phyloP scores from a whole-genome alignment of 768 basidiomycete genomes.

The Auriculariales sp. region DNA sequence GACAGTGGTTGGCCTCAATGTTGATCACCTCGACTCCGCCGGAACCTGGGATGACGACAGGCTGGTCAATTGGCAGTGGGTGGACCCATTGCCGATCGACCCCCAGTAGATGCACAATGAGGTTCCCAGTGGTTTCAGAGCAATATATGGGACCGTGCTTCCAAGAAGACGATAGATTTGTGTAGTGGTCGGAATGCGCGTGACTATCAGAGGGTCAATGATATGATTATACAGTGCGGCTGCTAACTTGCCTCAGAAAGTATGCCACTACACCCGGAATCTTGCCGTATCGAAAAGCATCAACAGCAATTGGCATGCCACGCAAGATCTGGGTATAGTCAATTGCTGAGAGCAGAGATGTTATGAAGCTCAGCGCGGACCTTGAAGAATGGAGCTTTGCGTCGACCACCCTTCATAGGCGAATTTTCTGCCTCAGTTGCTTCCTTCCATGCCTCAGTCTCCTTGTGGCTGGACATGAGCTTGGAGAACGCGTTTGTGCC shows the following conservation, averaged over 20 bases:
- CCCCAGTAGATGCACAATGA: conserved; percentile 81
- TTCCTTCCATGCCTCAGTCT: conserved; percentile 76
- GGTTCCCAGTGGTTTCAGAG: conserved; percentile 79
- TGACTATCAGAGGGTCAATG: conserved; percentile 36
- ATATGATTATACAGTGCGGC: conserved; percentile 3
- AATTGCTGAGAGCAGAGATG: not conserved
- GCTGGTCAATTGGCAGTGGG: conserved; percentile 66
- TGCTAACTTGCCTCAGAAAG: conserved; percentile 60
- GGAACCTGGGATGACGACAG: conserved; percentile 64
- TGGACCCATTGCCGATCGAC: conserved; percentile 85
- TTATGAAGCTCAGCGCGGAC: conserved; percentile 17
- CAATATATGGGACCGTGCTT: conserved; percentile 90
- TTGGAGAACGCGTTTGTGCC: conserved; percentile 48
- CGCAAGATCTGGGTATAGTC: conserved; percentile 34
- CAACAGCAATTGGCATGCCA: conserved; percentile 96
- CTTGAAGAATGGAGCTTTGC: conserved; percentile 92
- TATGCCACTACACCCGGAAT: conserved; percentile 86
- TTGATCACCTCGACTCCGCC: conserved; percentile 80
- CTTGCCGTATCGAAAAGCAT: conserved; percentile 87
- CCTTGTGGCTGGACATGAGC: conserved; percentile 81
- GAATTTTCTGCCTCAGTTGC: conserved; percentile 40
- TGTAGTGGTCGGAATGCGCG: conserved; percentile 95
- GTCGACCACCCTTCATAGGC: conserved; percentile 33
- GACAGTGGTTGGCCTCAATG: conserved; percentile 98
- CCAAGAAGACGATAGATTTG: conserved; percentile 81